phyloP scores from a whole-genome alignment of 2,329 filamentous ascomycete genomes.

The Botryotinia narcissicola region DNA sequence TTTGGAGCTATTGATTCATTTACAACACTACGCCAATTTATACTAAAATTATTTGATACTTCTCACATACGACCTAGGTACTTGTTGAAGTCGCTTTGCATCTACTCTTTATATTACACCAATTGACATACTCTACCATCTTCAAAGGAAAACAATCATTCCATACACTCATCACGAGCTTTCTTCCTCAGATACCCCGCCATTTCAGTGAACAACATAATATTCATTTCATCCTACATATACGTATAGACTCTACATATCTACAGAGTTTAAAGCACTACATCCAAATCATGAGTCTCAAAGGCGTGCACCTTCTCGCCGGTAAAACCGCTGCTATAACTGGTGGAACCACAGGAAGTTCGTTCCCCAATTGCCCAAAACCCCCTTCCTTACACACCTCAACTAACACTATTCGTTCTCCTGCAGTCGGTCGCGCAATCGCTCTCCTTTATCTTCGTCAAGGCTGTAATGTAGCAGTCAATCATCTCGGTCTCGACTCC shows the following conservation, averaged over 20 bases:
- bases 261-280: background rate
- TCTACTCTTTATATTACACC: background rate
- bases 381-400: background rate
- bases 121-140: background rate
- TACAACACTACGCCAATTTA: background rate
- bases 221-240: background rate
- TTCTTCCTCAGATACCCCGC: background rate
- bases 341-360: slow-evolving; percentile 21
- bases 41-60: background rate
- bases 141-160: background rate
- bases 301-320: slow-evolving; percentile 8
- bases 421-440: slow-evolving; percentile 74
- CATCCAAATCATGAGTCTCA: background rate
- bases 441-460: slow-evolving; percentile 75
- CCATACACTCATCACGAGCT: background rate
- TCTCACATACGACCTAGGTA: background rate
- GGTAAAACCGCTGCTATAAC: slow-evolving; percentile 22
- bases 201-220: background rate
- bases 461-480: slow-evolving; percentile 75
- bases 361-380: slow-evolving; percentile 40
- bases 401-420: background rate
- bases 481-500: slow-evolving; percentile 64
- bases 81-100: background rate
- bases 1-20: background rate
- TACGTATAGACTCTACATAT: background rate